phyloP scores from a whole-genome alignment of 257 asterid species.

The Cordia subcordata region DNA sequence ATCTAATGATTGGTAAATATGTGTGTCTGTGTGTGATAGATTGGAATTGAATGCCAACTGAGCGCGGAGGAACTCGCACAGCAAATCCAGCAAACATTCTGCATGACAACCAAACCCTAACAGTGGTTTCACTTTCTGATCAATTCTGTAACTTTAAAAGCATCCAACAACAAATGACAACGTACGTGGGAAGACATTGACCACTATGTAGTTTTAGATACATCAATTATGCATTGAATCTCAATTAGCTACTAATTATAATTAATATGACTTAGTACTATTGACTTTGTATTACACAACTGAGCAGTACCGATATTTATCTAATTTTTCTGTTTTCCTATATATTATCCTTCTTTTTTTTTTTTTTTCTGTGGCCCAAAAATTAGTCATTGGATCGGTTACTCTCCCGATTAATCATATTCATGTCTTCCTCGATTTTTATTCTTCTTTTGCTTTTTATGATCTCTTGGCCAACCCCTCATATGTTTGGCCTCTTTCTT shows the following conservation, averaged over 20 bases:
- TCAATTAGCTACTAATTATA: not conserved
- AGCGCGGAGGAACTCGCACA: conserved; percentile 95
- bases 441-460: no score
- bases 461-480: no score
- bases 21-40: conserved; percentile 33
- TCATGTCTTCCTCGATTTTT: no score
- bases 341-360: no score
- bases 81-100: conserved; percentile 84
- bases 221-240: not conserved
- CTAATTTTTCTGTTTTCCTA: no score
- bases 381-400: no score
- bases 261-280: no score
- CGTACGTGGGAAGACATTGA: conserved; percentile 16
- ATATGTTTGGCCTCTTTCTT: no score
- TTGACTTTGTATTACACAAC: no score
- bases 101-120: conserved; percentile 35
- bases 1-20: not conserved
- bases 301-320: no score
- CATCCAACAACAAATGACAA: conserved; percentile 12
- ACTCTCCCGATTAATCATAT: no score
- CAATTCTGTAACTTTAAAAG: not conserved
- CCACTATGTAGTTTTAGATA: conserved; percentile 8
- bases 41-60: conserved; percentile 93
- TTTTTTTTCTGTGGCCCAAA: no score
- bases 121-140: not conserved